Percentiles rank a stretch among this genome's conserved stretches.
phyloP scores from a whole-genome alignment of 2,329 filamentous ascomycete genomes.

The Diaporthe citri region DNA sequence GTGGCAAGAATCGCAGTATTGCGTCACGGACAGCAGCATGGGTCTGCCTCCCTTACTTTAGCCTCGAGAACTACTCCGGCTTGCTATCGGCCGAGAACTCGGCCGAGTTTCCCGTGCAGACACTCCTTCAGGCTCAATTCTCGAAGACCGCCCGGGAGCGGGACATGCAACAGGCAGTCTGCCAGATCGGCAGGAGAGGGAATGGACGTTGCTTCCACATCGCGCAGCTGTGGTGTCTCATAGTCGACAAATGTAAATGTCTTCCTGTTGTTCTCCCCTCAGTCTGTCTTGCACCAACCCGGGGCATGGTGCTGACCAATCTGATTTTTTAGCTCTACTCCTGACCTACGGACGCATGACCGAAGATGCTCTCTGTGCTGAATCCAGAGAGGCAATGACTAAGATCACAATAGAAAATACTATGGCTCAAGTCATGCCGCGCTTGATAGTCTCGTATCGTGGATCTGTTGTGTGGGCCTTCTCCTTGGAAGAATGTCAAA shows the following conservation, averaged over 20 bases:
- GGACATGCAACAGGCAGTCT: conserved; percentile 62
- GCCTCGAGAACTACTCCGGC: conserved; percentile 1
- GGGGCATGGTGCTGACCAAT: neutral
- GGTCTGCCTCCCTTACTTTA: conserved; percentile 5
- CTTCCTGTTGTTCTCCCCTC: neutral
- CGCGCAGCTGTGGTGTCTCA: neutral
- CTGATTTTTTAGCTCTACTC: neutral
- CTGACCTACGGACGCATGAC: neutral
- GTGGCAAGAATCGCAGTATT: neutral
- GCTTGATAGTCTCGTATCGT: neutral
- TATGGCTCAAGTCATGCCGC: neutral
- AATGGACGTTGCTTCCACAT: neutral
- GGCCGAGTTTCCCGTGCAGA: conserved; percentile 54
- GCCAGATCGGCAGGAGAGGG: conserved; percentile 49
- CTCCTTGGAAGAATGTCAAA: neutral
- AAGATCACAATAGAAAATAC: neutral
- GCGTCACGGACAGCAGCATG: neutral
- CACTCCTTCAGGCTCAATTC: conserved; percentile 58
- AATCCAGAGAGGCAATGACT: neutral
- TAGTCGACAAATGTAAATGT: neutral
- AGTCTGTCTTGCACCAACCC: neutral
- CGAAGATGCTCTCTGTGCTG: conserved; percentile 3
- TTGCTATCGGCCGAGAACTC: neutral
- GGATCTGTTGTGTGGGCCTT: neutral
- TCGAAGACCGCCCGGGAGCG: conserved; percentile 53